Percentiles rank a stretch among this genome's conserved stretches.
Evolutionary conservation across 2,329 filamentous ascomycete genomes (phyloP).

Genomic region (Exophiala bonariae): DNA sequence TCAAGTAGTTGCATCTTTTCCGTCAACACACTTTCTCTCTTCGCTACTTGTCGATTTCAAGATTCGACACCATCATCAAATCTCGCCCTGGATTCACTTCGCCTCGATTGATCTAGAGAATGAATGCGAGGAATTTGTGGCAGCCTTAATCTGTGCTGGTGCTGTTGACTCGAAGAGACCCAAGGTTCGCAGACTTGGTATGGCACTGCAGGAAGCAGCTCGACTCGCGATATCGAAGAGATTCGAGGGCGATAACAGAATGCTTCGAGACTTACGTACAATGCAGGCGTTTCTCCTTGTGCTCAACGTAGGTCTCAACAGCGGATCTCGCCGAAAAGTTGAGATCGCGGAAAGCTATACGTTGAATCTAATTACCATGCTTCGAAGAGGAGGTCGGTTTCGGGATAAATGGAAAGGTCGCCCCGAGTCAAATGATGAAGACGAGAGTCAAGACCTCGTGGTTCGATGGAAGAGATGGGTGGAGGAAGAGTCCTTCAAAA

Average conservation of each 20-base stretch:
- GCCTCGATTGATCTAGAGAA: slow-evolving; percentile 40
- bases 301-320: slow-evolving; percentile 39
- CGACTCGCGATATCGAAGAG: slow-evolving; percentile 1
- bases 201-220: slow-evolving; percentile 40
- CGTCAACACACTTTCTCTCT: slow-evolving; percentile 41
- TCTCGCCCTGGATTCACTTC: slow-evolving; percentile 39
- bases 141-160: slow-evolving; percentile 37
- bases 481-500: slow-evolving; percentile 33
- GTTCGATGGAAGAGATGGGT: slow-evolving; percentile 33
- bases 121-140: slow-evolving; percentile 39
- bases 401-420: background rate
- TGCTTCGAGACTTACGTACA: slow-evolving; percentile 34
- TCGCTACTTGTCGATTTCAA: slow-evolving; percentile 40
- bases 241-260: slow-evolving; percentile 38
- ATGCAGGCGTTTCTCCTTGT: slow-evolving; percentile 36
- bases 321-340: slow-evolving; percentile 38
- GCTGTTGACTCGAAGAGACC: slow-evolving; percentile 40
- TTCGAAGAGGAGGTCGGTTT: slow-evolving; percentile 69
- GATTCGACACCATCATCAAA: slow-evolving; percentile 28
- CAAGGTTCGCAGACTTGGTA: slow-evolving; percentile 41
- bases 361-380: slow-evolving; percentile 50
- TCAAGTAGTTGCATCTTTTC: slow-evolving; percentile 50
- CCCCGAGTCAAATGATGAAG: background rate
- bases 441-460: slow-evolving; percentile 18
- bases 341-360: slow-evolving; percentile 42